Evolutionary conservation across 2,329 filamentous ascomycete genomes (phyloP).

Genomic region (Xylariaceae sp.): DNA sequence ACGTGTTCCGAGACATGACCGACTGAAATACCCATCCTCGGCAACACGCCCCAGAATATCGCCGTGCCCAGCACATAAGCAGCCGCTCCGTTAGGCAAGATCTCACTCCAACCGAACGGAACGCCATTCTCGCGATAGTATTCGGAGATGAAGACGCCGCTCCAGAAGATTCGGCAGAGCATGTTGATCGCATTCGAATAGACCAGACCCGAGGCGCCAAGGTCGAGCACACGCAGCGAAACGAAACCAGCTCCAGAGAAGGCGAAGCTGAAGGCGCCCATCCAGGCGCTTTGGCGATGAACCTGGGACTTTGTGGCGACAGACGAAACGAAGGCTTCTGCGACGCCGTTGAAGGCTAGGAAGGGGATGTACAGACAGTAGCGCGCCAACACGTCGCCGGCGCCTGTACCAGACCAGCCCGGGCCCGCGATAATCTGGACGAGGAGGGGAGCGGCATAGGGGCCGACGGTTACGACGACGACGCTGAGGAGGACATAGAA

Average conservation of each 20-base stretch:
- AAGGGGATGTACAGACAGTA: conserved; percentile 95
- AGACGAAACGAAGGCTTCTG: conserved; percentile 87
- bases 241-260: conserved; percentile 73
- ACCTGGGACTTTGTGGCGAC: conserved; percentile 73
- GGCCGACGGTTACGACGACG: conserved; percentile 64
- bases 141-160: conserved; percentile 60
- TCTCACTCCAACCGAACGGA: conserved; percentile 36
- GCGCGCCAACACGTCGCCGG: conserved; percentile 64
- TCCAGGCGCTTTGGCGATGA: conserved; percentile 72
- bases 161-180: conserved; percentile 78
- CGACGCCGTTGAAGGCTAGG: conserved; percentile 83
- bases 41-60: conserved; percentile 35
- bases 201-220: conserved; percentile 77
- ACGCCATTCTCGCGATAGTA: conserved; percentile 53
- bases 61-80: conserved; percentile 42
- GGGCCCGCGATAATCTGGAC: conserved; percentile 71
- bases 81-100: conserved; percentile 42
- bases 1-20: conserved; percentile 32
- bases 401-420: conserved; percentile 69
- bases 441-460: conserved; percentile 66
- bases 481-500: conserved; percentile 71
- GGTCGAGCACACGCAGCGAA: conserved; percentile 61
- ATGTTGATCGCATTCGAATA: conserved; percentile 88
- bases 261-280: conserved; percentile 71
- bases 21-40: conserved; percentile 24